Conservation (phyloP, 768 basidiomycete species). For the Trametes cinnabarina region DNA sequence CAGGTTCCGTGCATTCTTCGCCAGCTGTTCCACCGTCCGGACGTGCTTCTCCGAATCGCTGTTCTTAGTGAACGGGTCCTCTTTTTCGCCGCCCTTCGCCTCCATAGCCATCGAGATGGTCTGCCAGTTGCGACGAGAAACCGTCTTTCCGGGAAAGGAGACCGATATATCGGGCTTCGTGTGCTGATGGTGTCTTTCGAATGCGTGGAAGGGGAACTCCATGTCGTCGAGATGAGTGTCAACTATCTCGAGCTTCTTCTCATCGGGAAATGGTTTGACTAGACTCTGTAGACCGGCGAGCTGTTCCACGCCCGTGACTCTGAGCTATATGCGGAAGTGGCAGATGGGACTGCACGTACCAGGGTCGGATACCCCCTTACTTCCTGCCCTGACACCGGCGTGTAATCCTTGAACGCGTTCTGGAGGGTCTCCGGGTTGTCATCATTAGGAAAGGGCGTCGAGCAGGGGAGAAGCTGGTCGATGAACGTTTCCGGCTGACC, state of each 20-base stretch:
- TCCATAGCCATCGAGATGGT: no score
- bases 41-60: neutral
- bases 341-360: neutral
- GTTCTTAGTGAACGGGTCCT: neutral
- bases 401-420: neutral
- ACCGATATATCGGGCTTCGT: neutral
- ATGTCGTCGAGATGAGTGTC: neutral
- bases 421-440: neutral
- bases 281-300: neutral
- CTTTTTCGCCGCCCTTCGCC: neutral
- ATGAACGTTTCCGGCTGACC: neutral
- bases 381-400: neutral
- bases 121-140: neutral
- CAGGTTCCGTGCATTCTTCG: constrained; percentile 6
- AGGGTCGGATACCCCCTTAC: neutral
- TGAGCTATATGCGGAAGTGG: neutral
- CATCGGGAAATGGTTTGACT: neutral
- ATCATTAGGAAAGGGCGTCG: neutral
- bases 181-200: neutral
- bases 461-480: constrained; percentile 1
- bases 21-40: constrained; percentile 1
- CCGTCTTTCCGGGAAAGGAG: neutral
- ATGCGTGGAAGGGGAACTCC: constrained; percentile 1
- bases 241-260: neutral
- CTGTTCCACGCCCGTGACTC: neutral